A percentile compares a stretch with the other conserved stretches of the same genome.
phyloP scores from a whole-genome alignment of 192 early-diverging fungal species.

The Coemansia sp. region DNA sequence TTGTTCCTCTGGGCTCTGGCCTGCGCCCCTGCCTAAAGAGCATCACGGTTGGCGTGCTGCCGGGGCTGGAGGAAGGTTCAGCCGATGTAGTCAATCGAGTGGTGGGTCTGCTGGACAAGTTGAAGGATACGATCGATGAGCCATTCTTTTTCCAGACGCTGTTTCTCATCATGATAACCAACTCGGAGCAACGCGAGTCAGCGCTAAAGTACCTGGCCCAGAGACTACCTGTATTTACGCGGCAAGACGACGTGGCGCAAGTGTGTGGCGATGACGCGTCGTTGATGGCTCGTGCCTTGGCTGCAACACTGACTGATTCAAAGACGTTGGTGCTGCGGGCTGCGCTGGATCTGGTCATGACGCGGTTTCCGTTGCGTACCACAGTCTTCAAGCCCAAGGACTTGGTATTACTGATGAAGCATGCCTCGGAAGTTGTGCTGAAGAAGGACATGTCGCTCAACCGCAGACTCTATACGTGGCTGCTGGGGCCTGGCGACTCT shows the following conservation, averaged over 20 bases:
- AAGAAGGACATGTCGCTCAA: conserved; percentile 94
- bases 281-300: conserved; percentile 74
- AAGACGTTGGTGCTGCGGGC: conserved; percentile 79
- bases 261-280: conserved; percentile 68
- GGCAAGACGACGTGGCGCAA: conserved; percentile 65
- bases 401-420: conserved; percentile 62
- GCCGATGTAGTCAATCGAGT: conserved; percentile 81
- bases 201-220: conserved; percentile 77
- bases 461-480: conserved; percentile 87
- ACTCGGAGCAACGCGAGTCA: conserved; percentile 62
- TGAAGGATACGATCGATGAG: conserved; percentile 67
- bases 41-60: conserved; percentile 76
- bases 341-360: conserved; percentile 78
- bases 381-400: conserved; percentile 65
- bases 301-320: conserved; percentile 68
- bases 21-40: conserved; percentile 77
- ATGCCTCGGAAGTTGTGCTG: conserved; percentile 78
- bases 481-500: conserved; percentile 60
- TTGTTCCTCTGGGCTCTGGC: conserved; percentile 67
- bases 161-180: conserved; percentile 77
- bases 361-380: conserved; percentile 32
- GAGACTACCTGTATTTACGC: conserved; percentile 59
- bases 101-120: conserved; percentile 60
- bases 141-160: conserved; percentile 80
- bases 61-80: conserved; percentile 86